Base-by-base conservation (phyloP, 352 stramenopile genomes). In the Phytopythium mirpurense region DNA sequence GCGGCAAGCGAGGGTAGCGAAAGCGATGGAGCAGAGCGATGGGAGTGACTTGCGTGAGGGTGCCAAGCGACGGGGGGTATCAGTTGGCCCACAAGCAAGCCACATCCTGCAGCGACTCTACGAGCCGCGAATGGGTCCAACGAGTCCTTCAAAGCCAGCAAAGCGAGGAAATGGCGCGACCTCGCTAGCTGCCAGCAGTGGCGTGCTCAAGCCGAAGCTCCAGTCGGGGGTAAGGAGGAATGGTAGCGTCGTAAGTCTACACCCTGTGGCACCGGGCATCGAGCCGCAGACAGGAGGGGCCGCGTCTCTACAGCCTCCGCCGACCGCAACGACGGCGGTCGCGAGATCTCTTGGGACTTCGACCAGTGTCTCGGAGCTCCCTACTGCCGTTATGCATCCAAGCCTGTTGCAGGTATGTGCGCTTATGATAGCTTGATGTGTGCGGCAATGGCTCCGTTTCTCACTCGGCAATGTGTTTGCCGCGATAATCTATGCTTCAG, bases 71-170 rank as follows among this genome's bases (percentile, higher is more conserved):
- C 67, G 72, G 51, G 67, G 72, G 18, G 52, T 62, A 12, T 71
- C 73, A 23, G 60, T 84, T 35, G 78, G 73, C 2, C 73, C 75
- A 10, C 73, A 86, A 52, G 59, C 73, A 21, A 84, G 49, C 31
- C 61, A 86, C 35, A 88, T 88, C 53, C 60, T 86, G 32, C 78
- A 88, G 59, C 71, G 78, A 15, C 56, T 88, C 2, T 88, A 88
- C 27, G 78, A 86, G 41, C 78, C 78, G 5, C 73, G 84, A 27
- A 60, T 86, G 26, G 78, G 73, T 0, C 68, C 75, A 27, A n/a
- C 38, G 1, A 57, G 51, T 26, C 51, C 51, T 9, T 23, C 19
- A 5, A 57, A 51, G 19, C 47, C 47, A 6, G 31, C 26, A 54
- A 34, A 60, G 29, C 26, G 37, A 36, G 4, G 23, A 36, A 23